These are phyloP conservation scores for Didymella pinodella DNA, from an alignment of 2,329 filamentous ascomycete species.

Conservation along the genomic window DNA sequence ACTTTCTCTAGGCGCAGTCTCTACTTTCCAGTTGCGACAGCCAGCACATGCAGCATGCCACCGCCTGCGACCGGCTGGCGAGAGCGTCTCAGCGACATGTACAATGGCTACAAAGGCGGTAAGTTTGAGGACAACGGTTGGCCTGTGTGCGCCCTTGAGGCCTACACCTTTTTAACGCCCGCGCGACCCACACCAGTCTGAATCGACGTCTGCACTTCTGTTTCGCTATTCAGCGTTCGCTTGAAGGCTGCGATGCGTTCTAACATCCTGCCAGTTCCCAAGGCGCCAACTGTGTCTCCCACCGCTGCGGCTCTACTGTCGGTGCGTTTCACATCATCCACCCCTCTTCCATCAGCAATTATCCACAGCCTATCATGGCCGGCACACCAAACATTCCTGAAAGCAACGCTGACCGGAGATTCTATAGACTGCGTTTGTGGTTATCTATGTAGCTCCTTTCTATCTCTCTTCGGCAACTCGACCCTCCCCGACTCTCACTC, in stretches of 20 bases:
- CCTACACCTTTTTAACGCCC: conserved; percentile 34
- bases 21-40: conserved; percentile 11
- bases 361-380: conserved; percentile 37
- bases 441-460: conserved; percentile 89
- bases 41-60: conserved; percentile 37
- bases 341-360: conserved; percentile 30
- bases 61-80: conserved; percentile 46
- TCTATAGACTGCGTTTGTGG: conserved; percentile 76
- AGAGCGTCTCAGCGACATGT: conserved; percentile 45
- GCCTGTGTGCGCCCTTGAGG: conserved; percentile 33
- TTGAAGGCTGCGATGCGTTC: conserved; percentile 29
- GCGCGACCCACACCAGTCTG: conserved; percentile 31
- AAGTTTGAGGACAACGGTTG: conserved; percentile 45
- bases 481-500: conserved; percentile 77
- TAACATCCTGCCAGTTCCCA: conserved; percentile 47
- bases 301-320: conserved; percentile 48
- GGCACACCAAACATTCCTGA: conserved; percentile 20
- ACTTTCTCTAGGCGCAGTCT: neutral
- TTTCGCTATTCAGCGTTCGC: conserved; percentile 23
- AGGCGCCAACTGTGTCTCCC: conserved; percentile 48
- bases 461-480: conserved; percentile 83
- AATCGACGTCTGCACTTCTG: conserved; percentile 19
- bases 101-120: conserved; percentile 49
- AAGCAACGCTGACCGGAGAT: conserved; percentile 32
- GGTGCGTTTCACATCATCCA: conserved; percentile 46